Evolutionary conservation across 2,329 filamentous ascomycete genomes (phyloP), one percentile per base, ranked within the genome.

Genomic region (Trichoderma arundinaceum): DNA sequence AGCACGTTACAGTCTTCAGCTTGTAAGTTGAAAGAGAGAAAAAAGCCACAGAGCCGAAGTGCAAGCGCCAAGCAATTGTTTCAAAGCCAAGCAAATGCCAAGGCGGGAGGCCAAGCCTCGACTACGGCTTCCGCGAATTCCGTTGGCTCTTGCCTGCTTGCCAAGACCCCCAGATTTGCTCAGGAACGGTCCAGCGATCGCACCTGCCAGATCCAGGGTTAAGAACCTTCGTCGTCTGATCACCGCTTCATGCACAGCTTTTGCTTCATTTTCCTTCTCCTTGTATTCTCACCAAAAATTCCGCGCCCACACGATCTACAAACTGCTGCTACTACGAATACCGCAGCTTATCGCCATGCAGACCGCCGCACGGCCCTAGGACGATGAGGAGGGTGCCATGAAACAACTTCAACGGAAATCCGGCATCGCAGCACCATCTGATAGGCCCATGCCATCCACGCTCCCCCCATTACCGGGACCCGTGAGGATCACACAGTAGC

Each of bases 61-160:
- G 60, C 60, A 44, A 38, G 54, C 15, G 60, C 60, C 60, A 63
- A 63, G 60, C 32, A n/a, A n/a, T 43, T 19, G n/a, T 39, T 46
- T 19, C 46, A 22, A 63, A 38, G 60, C 60, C 49, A 63, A 63
- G 60, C 35, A 13, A 22, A 46, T 35, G 57, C 57, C 57, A 60
- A 60, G 57, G 57, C 57, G 57, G 57, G 57, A 60, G 41, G 60
- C 48, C 60, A 63, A 63, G 49, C 32, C 38, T 53, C n/a, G 22
- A 44, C 39, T 35, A 48, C 22, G 48, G 48, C n/a, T 33, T 43
- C 59, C 59, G 48, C 39, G 46, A 38, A 53, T 62, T 39, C 59
- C 48, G 60, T 46, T 63, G 60, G 60, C 17, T 54, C 58, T 19
- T 38, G 39, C 39, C 32, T 43, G 38, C 28, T 17, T 48, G 56